Base-by-base conservation (phyloP, 2,329 filamentous ascomycete genomes). In the Pseudogymnoascus sp. region DNA sequence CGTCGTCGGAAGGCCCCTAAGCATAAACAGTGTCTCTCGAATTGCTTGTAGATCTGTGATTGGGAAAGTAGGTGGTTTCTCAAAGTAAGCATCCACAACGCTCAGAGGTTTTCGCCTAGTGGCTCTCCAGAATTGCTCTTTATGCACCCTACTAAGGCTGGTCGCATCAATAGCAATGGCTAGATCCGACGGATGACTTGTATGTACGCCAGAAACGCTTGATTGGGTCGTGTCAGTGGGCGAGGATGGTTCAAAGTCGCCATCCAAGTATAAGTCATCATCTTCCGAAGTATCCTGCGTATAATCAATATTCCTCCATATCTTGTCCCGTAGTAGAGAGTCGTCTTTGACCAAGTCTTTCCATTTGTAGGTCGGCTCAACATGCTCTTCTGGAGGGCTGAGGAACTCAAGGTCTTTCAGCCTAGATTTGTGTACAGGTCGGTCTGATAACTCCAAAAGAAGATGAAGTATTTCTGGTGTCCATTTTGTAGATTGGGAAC, bases 1-100 rank as follows among this genome's bases (percentile, higher is more conserved):
- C 1, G 86, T 87, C 2, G 89, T 93, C 5, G 86, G 83, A 3
- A 95, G 77, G 0, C 93, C 93, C 62, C 86, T 84, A 0, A 97
- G 81, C 90, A 97, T 96, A 70, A 91, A 93, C 0, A 97, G 78
- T 0, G 86, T 83, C 71, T 97, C 92, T 59, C 91, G 85, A 26
- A 93, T 77, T 10, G 87, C 78, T 67, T 93, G 86, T 1, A 89
- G 78, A 72, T 96, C 93, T 21, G 71, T 72, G 40, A 72, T 68
- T 23, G 62, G 66, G 51, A 60, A 29, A 26, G 51, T 34, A 16
- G 23, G 36, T 18, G 59, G 59, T 31, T 42, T 61, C 34, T 61
- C 59, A 39, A 61, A 61, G 39, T 61, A 61, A 26, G 59, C 59
- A 29, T 61, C 59, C 14, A 39, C 59, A 40, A 39, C 39, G 12